These are phyloP conservation scores for Colletotrichum sidae DNA, from an alignment of 2,329 filamentous ascomycete genomes.

Conservation along the genomic window DNA sequence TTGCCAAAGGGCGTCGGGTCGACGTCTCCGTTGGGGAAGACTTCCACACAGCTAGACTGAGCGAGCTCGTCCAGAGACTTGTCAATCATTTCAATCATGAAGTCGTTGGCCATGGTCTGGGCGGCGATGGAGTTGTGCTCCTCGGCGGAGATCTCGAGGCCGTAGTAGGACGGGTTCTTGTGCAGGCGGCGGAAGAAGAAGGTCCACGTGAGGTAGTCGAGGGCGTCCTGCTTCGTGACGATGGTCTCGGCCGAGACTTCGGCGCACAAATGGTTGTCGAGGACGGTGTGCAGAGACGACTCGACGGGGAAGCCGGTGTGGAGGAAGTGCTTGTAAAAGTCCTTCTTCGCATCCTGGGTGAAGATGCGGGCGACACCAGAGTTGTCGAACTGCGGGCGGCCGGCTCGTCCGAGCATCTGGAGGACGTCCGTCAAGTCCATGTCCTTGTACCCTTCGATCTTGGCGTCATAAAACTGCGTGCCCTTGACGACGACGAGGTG, in stretches of 20 bases:
- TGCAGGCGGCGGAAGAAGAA: conserved; percentile 98
- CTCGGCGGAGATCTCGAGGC: conserved; percentile 90
- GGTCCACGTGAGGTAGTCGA: conserved; percentile 98
- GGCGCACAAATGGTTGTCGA: conserved; percentile 96
- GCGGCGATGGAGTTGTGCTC: conserved; percentile 90
- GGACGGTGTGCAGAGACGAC: conserved; percentile 92
- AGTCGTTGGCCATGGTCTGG: conserved; percentile 90
- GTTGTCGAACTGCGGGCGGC: conserved; percentile 94
- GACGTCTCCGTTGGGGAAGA: conserved; percentile 89
- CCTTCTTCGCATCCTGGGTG: conserved; percentile 96
- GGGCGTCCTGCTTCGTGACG: conserved; percentile 92
- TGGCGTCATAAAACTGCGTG: conserved; percentile 97
- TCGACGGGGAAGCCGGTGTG: conserved; percentile 98
- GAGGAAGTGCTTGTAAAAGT: conserved; percentile 99
- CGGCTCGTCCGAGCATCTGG: conserved; percentile 96
- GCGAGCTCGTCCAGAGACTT: conserved; percentile 85
- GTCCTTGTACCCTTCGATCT: conserved; percentile 96
- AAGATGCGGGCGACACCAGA: conserved; percentile 98
- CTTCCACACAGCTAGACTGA: conserved; percentile 83
- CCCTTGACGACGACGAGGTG: conserved; percentile 98
- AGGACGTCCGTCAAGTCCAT: conserved; percentile 99
- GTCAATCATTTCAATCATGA: conserved; percentile 93
- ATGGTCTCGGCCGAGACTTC: conserved; percentile 96
- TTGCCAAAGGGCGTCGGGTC: conserved; percentile 92
- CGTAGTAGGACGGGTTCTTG: conserved; percentile 99